Evolutionary conservation across 768 basidiomycete genomes (phyloP).

Genomic region (Phylloporus scabripes): DNA sequence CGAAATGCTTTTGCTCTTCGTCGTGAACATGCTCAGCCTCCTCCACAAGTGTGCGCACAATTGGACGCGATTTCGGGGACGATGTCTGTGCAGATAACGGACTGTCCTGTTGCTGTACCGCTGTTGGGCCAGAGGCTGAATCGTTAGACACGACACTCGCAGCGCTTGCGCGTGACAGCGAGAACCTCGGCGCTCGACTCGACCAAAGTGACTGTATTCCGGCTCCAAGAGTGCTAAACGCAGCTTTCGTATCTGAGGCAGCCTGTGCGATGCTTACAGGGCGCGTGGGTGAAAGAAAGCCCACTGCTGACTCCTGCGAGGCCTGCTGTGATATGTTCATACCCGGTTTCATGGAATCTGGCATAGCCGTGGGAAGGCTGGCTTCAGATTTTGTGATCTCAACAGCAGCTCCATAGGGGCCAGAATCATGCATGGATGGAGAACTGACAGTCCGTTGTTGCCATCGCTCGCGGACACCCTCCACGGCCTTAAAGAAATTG

Average conservation of each 20-base stretch:
- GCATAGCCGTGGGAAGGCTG: conserved; percentile 6
- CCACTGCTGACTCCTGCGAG: conserved; percentile 24
- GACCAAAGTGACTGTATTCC: conserved; percentile 48
- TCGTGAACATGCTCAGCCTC: conserved; percentile 19
- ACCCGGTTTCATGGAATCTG: conserved; percentile 14
- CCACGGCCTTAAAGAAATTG: conserved; percentile 84
- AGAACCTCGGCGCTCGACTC: conserved; percentile 35
- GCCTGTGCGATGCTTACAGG: conserved; percentile 30
- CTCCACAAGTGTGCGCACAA: conserved; percentile 26
- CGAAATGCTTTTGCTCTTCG: conserved; percentile 12
- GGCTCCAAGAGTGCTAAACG: conserved; percentile 37
- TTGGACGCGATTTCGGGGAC: conserved; percentile 11
- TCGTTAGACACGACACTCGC: conserved; percentile 23
- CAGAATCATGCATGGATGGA: conserved; percentile 22
- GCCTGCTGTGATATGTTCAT: conserved; percentile 15
- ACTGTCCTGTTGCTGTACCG: conserved; percentile 1
- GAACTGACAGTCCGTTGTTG: conserved; percentile 34
- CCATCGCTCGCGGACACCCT: conserved; percentile 81
- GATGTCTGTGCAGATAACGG: conserved; percentile 5
- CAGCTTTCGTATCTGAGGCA: conserved; percentile 30
- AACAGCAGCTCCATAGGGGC: conserved; percentile 19
- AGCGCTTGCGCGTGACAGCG: conserved; percentile 30
- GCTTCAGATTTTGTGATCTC: conserved; percentile 30
- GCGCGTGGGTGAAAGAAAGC: conserved; percentile 11
- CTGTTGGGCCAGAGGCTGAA: conserved; percentile 12